These are phyloP conservation scores for Colletotrichum destructivum DNA, from an alignment of 2,329 filamentous ascomycete species.

Conservation along the genomic window DNA sequence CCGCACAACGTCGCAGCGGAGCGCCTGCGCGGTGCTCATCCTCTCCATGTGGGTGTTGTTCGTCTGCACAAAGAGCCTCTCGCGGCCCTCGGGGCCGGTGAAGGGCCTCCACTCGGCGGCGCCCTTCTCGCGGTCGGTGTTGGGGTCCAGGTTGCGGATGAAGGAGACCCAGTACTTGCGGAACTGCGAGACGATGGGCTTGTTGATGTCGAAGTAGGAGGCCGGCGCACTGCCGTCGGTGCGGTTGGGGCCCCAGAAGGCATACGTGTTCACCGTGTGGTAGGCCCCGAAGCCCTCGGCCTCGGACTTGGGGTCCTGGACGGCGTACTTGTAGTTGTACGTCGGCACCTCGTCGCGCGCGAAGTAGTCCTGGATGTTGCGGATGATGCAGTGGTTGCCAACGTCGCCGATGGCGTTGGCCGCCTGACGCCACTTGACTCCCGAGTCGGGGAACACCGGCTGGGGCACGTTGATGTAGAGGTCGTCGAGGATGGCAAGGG, in stretches of 20 bases:
- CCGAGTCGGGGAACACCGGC: slow-evolving; percentile 49
- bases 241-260: slow-evolving; percentile 77
- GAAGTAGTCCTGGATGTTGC: slow-evolving; percentile 51
- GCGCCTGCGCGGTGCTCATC: slow-evolving; percentile 42
- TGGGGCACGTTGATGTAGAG: slow-evolving; percentile 55
- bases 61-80: slow-evolving; percentile 60
- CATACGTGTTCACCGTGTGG: slow-evolving; percentile 77
- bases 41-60: slow-evolving; percentile 60
- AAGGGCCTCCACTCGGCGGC: slow-evolving; percentile 68
- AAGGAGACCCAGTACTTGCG: slow-evolving; percentile 85
- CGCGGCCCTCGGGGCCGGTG: slow-evolving; percentile 46
- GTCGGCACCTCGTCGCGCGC: slow-evolving; percentile 52
- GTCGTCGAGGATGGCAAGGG: slow-evolving; percentile 51
- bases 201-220: slow-evolving; percentile 72
- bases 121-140: slow-evolving; percentile 61
- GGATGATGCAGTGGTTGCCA: slow-evolving; percentile 54
- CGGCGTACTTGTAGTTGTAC: slow-evolving; percentile 81
- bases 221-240: slow-evolving; percentile 62
- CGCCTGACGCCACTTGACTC: slow-evolving; percentile 56
- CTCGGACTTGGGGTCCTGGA: slow-evolving; percentile 70
- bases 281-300: slow-evolving; percentile 73
- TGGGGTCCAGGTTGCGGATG: slow-evolving; percentile 77
- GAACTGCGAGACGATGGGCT: slow-evolving; percentile 70
- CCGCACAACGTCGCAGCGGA: slow-evolving; percentile 37
- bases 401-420: slow-evolving; percentile 55